Conservation (phyloP, 2,329 filamentous ascomycete genomes). For the Diaporthe citri region DNA sequence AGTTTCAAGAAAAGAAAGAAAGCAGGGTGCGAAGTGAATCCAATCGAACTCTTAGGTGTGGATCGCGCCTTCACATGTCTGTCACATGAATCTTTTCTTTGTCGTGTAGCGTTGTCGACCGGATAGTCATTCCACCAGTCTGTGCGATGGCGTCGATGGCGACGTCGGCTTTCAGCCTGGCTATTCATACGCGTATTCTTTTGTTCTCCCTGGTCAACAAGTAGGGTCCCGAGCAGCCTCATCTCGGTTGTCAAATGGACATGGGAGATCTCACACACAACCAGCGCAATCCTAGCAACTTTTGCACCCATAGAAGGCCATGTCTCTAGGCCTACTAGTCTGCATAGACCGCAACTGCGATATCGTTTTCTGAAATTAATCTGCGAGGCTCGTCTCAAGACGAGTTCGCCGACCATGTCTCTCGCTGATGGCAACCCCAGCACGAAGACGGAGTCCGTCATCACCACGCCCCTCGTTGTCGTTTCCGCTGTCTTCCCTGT, state of each 20-base stretch:
- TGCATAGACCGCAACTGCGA: not conserved
- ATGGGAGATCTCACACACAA: no score
- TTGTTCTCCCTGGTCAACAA: not conserved
- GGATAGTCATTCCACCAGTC: not conserved
- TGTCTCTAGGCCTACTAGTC: no score
- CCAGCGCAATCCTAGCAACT: not conserved
- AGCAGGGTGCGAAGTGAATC: not conserved
- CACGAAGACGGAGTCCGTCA: not conserved
- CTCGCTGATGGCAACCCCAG: not conserved
- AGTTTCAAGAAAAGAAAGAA: no score
- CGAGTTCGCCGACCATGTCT: not conserved
- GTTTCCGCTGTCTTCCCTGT: constrained; percentile 22
- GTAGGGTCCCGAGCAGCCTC: no score
- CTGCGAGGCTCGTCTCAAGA: not conserved
- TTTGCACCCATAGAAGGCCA: not conserved
- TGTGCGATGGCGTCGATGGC: not conserved
- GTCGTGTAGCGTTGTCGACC: not conserved
- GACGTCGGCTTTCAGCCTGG: not conserved
- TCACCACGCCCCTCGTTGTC: constrained; percentile 1
- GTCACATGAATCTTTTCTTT: constrained; percentile 1
- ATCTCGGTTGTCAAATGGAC: not conserved
- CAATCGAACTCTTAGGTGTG: no score
- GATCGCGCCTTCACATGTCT: not conserved
- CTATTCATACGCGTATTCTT: not conserved
- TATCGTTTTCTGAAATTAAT: not conserved